phyloP scores from a whole-genome alignment of 495 filamentous ascomycete genomes.

The Talaromyces trachyspermus region DNA sequence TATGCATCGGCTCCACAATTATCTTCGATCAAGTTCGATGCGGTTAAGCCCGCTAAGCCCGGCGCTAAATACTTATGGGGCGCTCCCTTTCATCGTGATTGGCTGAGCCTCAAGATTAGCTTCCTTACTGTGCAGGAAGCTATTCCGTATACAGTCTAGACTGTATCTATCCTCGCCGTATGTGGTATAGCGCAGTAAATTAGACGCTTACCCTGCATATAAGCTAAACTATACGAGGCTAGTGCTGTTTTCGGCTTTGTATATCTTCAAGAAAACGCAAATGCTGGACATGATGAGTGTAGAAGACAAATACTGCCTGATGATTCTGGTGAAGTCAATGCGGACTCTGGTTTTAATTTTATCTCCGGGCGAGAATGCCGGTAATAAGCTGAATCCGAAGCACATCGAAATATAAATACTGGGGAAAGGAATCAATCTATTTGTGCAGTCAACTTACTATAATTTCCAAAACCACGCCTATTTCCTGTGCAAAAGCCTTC shows the following conservation, averaged over 20 bases:
- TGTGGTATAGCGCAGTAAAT: not conserved
- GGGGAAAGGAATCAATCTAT: not conserved
- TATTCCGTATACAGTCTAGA: not conserved
- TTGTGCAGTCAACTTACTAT: not conserved
- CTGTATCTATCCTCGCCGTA: not conserved
- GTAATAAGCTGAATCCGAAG: slow-evolving; percentile 2
- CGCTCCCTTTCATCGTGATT: not conserved
- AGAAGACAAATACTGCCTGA: too few relatives aligned
- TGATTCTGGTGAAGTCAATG: not conserved
- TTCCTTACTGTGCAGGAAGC: not conserved
- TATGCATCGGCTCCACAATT: too few relatives aligned
- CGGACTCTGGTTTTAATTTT: not conserved
- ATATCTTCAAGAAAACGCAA: too few relatives aligned
- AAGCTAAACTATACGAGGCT: not conserved
- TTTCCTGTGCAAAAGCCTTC: too few relatives aligned
- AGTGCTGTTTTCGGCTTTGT: not conserved
- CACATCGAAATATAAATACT: not conserved
- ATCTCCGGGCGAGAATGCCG: not conserved
- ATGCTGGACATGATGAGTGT: too few relatives aligned
- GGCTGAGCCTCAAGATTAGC: not conserved
- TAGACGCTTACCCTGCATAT: slow-evolving; percentile 4
- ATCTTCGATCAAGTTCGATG: too few relatives aligned
- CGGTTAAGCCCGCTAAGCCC: not conserved
- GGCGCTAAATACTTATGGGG: not conserved
- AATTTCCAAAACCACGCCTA: too few relatives aligned